A percentile compares a stretch with the other conserved stretches of the same genome.
These are phyloP conservation scores for Avena insularis DNA, from an alignment of 176 grass and related monocot species.

Conservation along the genomic window DNA sequence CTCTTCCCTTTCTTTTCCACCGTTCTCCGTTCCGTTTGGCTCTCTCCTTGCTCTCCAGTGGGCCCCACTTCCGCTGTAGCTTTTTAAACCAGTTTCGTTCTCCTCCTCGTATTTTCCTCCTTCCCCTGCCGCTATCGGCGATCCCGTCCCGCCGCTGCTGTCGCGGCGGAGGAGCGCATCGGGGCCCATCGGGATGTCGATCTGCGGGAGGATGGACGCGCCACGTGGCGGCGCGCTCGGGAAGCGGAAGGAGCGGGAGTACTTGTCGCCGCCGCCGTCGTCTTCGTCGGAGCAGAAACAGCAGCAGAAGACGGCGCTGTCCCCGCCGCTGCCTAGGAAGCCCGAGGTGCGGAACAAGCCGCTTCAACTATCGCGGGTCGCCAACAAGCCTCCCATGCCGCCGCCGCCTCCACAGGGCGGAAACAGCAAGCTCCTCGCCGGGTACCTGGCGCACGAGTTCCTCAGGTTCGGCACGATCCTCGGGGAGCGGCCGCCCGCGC, in stretches of 20 bases:
- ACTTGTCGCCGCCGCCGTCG: conserved; percentile 5
- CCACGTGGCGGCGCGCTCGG: conserved; percentile 58
- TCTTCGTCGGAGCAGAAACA: conserved; percentile 26
- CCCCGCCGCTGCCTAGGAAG: conserved; percentile 39
- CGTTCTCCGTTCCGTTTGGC: not conserved
- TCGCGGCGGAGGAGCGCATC: conserved; percentile 37
- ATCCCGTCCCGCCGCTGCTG: conserved; percentile 39
- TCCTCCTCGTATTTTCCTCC: not conserved
- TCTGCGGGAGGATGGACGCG: conserved; percentile 48
- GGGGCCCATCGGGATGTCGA: conserved; percentile 54
- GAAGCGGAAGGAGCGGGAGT: conserved; percentile 72
- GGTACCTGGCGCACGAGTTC: conserved; percentile 91
- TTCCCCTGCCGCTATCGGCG: conserved; percentile 35
- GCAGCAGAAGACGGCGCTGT: not conserved
- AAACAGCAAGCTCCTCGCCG: conserved; percentile 71
- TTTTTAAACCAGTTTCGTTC: conserved; percentile 27
- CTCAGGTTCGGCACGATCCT: conserved; percentile 70
- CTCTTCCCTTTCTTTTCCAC: not conserved
- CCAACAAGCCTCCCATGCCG: conserved; percentile 30
- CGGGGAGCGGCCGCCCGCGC: conserved; percentile 48
- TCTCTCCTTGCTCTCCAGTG: not conserved
- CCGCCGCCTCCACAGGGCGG: not conserved
- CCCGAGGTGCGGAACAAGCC: conserved; percentile 44
- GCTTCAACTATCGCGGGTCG: conserved; percentile 7
- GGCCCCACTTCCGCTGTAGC: conserved; percentile 20